Evolutionary conservation across 208 protist genomes (phyloP), one percentile per base, ranked within the genome.

Genomic region (Jaenimonas drosophilae): DNA sequence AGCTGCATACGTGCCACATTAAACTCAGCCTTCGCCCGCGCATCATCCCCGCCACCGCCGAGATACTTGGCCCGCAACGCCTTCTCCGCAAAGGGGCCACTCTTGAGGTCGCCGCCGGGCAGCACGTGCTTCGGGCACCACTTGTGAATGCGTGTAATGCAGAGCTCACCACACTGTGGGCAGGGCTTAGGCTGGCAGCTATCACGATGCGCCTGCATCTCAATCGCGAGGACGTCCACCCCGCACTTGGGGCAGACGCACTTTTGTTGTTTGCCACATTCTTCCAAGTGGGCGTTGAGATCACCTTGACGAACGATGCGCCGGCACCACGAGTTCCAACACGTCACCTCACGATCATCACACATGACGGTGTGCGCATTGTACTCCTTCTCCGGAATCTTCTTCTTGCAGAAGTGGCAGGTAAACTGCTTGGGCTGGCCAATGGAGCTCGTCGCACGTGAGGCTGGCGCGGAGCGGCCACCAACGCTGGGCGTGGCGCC

Each of bases 311-410:
- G 69, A 11, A 91, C 70, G 40, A 91, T 87, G 37, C 84, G 55
- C 7, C 73, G 78, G 43, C 83, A 91, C 81, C 81, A 90, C 48
- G 68, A 83, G 59, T 90, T 86, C 73, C 74, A 83, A 62, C 81
- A 90, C 26, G 81, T 90, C 28, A 90, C 76, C 75, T 90, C 81
- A 34, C 81, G 76, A 64, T 90, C 76, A 50, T 84, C 74, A 43
- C 81, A 90, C 76, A 76, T 76, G 28, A 87, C 81, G 11, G 81
- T 90, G 71, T 90, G 81, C 1, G 73, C 76, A 49, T 87, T 90
- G 70, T 82, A 81, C 36, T 86, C 76, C 57, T 83, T 76, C 33
- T 84, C 73, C 3, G 72, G 68, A 16, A 90, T 76, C 27, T 61
- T 58, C 28, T 59, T 49, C 14, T 60, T 51, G 39, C 81, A 90